A percentile compares a stretch with the other conserved stretches of the same genome.
Evolutionary conservation across 257 asterid genomes (phyloP).

Genomic region (Salvia rosmarinus): DNA sequence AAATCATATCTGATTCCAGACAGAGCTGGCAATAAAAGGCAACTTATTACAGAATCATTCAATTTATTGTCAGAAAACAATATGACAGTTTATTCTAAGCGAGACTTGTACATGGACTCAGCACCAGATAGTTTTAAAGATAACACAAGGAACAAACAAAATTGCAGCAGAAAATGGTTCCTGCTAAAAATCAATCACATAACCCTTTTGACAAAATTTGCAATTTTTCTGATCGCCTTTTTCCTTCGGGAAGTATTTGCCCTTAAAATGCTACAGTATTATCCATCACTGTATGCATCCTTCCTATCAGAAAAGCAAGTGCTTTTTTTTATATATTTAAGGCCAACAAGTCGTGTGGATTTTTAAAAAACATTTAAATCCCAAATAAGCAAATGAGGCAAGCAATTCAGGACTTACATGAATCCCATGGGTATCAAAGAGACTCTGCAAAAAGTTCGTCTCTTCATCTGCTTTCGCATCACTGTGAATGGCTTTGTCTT

Average conservation of each 20-base stretch:
- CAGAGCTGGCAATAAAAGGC: background rate
- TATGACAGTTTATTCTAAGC: background rate
- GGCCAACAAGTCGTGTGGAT: slow-evolving; percentile 10
- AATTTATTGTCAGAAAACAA: slow-evolving; percentile 13
- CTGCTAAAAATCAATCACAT: background rate
- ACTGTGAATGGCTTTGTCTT: slow-evolving; percentile 39
- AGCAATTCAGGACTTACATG: slow-evolving; percentile 63
- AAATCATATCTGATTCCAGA: background rate
- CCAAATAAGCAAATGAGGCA: slow-evolving; percentile 4
- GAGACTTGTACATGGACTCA: background rate
- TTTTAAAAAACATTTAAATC: slow-evolving; percentile 4
- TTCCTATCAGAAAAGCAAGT: slow-evolving; percentile 4
- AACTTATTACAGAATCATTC: background rate
- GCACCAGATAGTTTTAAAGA: slow-evolving; percentile 18
- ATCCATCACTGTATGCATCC: background rate
- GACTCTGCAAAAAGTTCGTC: slow-evolving; percentile 68
- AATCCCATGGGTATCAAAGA: slow-evolving; percentile 85
- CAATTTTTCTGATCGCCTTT: background rate
- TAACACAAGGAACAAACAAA: background rate
- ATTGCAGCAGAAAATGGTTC: slow-evolving; percentile 8
- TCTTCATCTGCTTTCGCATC: slow-evolving; percentile 68
- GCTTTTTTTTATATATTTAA: slow-evolving; percentile 1
- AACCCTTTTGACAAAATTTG: background rate
- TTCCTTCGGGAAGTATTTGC: background rate
- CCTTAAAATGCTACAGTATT: background rate